Evolutionary conservation across 208 protist species (phyloP), one percentile per base, ranked within the genome.

Genomic region (Trypanosoma cruzi): DNA sequence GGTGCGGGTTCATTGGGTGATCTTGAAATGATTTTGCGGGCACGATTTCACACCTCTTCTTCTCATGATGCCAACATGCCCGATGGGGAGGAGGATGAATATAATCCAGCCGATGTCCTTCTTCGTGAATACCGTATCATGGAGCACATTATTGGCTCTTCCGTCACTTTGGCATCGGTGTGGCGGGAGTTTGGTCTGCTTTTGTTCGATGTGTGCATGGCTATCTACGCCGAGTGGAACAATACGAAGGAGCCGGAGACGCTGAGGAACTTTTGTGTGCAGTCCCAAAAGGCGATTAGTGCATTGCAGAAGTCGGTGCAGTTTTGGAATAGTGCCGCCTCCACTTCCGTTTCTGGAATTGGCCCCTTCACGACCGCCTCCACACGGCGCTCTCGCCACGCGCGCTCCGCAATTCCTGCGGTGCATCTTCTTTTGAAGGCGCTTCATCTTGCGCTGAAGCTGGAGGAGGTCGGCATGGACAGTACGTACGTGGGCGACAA

Each of bases 161-260:
- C 84, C 26, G 58, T 64, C 40, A 68, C 76, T 44, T 61, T 88
- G 18, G 80, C 90, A 3, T 82, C 90, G 16, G 79, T 90, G 31
- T 96, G 90, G 90, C 78, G 87, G 26, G 90, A 96, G 78, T 94
- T 96, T 65, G 87, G 88, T 20, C 77, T 94, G 20, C 64, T 94
- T 20, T 75, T 96, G 13, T 96, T 96, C 59, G 90, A 96, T 56
- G 71, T 96, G 0, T 94, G 90, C 61, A 74, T 91, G 71, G 88
- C 90, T 20, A 96, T 96, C 34, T 79, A 90, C 74, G 73, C 74
- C 11, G 90, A 96, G 80, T 96, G 85, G 81, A 53, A 69, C 56
- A 49, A 49, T 31, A 94, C 90, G 36, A 64, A 44, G 8, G 90
- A 96, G 20, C 54, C 71, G 14, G 84, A 85, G 46, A 96, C 90